phyloP scores from a whole-genome alignment of 228 moss, liverwort and hornwort species.

The Sphagnum fallax region DNA sequence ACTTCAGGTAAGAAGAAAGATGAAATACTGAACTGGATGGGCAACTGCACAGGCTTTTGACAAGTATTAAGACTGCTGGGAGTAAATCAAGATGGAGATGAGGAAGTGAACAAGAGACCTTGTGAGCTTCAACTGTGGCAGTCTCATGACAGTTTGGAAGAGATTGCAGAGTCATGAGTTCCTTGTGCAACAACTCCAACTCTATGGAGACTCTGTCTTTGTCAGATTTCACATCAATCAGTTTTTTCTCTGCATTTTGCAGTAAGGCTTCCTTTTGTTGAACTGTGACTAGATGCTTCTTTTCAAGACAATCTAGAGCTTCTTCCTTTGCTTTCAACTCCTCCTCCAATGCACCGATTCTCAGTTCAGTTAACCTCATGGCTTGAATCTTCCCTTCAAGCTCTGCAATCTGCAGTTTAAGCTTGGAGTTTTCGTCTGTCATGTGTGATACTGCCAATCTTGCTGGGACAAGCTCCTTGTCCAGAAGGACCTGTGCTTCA shows the following conservation, averaged over 20 bases:
- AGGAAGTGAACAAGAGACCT: conserved; percentile 9
- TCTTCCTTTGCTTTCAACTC: conserved; percentile 18
- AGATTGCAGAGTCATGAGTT: conserved; percentile 28
- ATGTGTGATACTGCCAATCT: neutral
- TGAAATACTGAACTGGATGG: too few species aligned
- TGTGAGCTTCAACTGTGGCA: conserved; percentile 40
- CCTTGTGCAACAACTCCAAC: conserved; percentile 27
- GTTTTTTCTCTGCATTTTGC: neutral
- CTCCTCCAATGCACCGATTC: neutral
- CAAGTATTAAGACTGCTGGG: neutral
- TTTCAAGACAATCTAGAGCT: conserved; percentile 11
- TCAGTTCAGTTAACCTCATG: neutral
- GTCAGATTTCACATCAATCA: conserved; percentile 12
- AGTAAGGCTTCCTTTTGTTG: neutral
- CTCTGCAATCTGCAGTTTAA: conserved; percentile 5
- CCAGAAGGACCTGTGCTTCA: neutral
- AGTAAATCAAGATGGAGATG: neutral
- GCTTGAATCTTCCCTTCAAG: conserved; percentile 2
- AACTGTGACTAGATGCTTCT: neutral
- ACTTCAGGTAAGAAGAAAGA: too few species aligned
- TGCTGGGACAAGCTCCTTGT: too few species aligned
- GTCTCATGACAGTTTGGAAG: conserved; percentile 30
- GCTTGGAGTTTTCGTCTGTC: conserved; percentile 6
- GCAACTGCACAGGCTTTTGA: neutral
- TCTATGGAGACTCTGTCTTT: conserved; percentile 27